Evolutionary conservation across 1,284 basidiomycete species (phyloP), one percentile per base, ranked within the genome.

Genomic region (Fistulina hepatica): DNA sequence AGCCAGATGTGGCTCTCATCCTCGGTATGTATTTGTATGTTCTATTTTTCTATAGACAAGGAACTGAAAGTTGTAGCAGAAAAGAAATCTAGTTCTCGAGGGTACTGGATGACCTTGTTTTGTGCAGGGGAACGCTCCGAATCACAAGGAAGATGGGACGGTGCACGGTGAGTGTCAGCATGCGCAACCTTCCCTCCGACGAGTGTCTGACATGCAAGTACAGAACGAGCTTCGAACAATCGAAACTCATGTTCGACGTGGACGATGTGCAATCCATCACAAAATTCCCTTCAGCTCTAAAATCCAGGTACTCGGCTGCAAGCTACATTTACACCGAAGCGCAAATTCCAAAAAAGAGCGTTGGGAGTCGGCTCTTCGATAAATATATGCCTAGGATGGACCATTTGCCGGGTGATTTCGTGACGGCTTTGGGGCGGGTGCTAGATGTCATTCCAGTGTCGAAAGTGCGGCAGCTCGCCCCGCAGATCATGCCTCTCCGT

Each of bases 61-160:
- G 10, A 20, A 31, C 27, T 17, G 34, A 43, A 41, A 44, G 33
- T 26, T 25, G 39, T 12, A 34, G 2, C 36, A 80, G 76, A 82
- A 54, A 81, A 79, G 47, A 63, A 63, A 20, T 78, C 79, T 2
- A 65, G 70, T 3, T 60, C 77, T 0, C 67, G 76, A 46, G 92
- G 92, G 0, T 97, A 94, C 62, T 72, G 69, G 44, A 93, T 93
- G 83, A 81, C 80, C 0, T 60, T 98, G 33, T 98, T 97, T 55
- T 83, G 79, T n/a, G 63, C 70, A 31, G 28, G 2, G 81, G 86
- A 8, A 82, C 78, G 42, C 79, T 94, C 52, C 55, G 73, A 2
- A n/a, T 67, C 73, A 21, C 81, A 83, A 49, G 90, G 92, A 53
- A 77, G 85, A 45, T 99, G 94, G 95, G 86, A 95, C 37, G 94